Percentiles rank a stretch among this genome's conserved stretches.
phyloP scores from a whole-genome alignment of 176 grass and related monocot genomes.

The Avena insularis region DNA sequence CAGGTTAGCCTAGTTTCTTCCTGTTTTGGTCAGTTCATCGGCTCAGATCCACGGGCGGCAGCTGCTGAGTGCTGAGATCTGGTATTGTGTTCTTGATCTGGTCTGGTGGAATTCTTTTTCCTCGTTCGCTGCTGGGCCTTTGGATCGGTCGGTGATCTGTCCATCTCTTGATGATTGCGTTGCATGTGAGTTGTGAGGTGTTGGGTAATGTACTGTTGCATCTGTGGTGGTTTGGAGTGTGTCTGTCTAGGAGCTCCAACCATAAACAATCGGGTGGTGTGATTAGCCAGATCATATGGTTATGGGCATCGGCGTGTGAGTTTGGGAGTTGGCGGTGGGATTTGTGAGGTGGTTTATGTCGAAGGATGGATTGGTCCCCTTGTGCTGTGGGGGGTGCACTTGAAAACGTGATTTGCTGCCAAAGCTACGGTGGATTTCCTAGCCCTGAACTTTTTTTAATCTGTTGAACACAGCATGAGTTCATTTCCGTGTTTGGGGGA shows the following conservation, averaged over 20 bases:
- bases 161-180: slow-evolving; percentile 24
- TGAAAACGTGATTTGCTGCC: not conserved
- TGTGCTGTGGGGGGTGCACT: slow-evolving; percentile 25
- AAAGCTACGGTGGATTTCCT: slow-evolving; percentile 11
- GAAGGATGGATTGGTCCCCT: slow-evolving; percentile 13
- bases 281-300: too few relatives aligned
- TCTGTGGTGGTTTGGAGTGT: not conserved
- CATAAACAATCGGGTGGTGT: slow-evolving; percentile 41
- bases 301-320: slow-evolving; percentile 30
- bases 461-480: too few relatives aligned
- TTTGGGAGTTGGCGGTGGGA: not conserved
- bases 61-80: slow-evolving; percentile 33
- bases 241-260: not conserved
- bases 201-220: slow-evolving; percentile 20
- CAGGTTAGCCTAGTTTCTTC: slow-evolving; percentile 27
- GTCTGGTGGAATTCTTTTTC: not conserved
- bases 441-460: not conserved
- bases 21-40: slow-evolving; percentile 28
- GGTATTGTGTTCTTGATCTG: not conserved
- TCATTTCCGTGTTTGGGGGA: too few relatives aligned
- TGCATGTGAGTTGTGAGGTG: slow-evolving; percentile 49
- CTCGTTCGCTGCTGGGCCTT: not conserved
- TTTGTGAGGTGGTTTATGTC: slow-evolving; percentile 30
- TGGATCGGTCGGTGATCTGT: slow-evolving; percentile 13
- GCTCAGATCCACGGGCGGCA: slow-evolving; percentile 47